A percentile compares a stretch with the other conserved stretches of the same genome.
Evolutionary conservation across 1,139 yeast species (phyloP).

Genomic region (Hemisphaericaspora xylanilytica): DNA sequence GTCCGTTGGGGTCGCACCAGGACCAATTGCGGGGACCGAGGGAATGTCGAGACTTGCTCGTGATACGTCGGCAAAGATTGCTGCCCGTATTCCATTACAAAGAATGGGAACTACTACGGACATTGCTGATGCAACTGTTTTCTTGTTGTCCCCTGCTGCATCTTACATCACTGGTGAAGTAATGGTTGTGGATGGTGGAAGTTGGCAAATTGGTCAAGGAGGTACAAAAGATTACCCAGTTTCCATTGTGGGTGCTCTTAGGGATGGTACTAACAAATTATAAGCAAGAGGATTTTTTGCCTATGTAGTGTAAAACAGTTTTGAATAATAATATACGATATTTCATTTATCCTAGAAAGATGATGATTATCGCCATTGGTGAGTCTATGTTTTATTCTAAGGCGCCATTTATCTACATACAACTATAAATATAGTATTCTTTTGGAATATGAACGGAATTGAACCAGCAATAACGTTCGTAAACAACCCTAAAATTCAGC

Average conservation of each 20-base stretch:
- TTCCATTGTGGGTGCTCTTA: constrained; percentile 18
- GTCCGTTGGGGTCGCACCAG: constrained; percentile 84
- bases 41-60: constrained; percentile 60
- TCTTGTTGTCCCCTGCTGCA: constrained; percentile 75
- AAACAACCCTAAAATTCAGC: background rate
- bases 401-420: no score
- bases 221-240: constrained; percentile 34
- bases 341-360: no score
- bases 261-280: constrained; percentile 15
- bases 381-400: no score
- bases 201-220: constrained; percentile 69
- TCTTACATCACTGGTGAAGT: constrained; percentile 71
- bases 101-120: constrained; percentile 70
- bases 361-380: no score
- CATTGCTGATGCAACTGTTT: constrained; percentile 84
- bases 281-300: constrained; percentile 5
- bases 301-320: no score
- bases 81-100: constrained; percentile 63
- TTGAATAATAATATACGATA: no score
- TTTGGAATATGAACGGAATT: no score
- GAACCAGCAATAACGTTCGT: no score
- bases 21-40: constrained; percentile 78
- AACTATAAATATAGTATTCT: no score
- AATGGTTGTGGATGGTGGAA: constrained; percentile 82
- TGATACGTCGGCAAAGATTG: constrained; percentile 3